These are phyloP conservation scores for Omphalea diandra DNA, from an alignment of 441 rosid species.

Conservation along the genomic window DNA sequence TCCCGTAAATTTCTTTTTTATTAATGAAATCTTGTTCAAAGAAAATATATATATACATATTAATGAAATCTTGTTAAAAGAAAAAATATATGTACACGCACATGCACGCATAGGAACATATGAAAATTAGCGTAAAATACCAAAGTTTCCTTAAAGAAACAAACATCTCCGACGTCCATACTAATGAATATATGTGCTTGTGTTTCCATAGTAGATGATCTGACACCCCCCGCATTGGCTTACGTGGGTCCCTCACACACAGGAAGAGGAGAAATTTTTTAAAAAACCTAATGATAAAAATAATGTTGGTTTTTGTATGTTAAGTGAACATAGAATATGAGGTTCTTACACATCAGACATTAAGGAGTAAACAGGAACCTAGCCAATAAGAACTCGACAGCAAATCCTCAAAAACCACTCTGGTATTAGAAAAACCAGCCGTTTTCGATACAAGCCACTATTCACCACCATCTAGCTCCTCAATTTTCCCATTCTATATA, in stretches of 20 bases:
- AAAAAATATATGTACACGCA: too few species aligned
- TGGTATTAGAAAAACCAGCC: conserved; percentile 19
- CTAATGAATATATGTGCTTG: not conserved
- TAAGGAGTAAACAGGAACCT: not conserved
- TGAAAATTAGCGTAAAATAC: too few species aligned
- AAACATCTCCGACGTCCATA: not conserved
- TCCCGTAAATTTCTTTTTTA: too few species aligned
- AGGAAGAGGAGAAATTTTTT: too few species aligned
- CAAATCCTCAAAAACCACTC: conserved; percentile 17
- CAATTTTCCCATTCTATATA: conserved; percentile 16
- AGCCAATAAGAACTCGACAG: conserved; percentile 36
- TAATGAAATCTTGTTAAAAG: too few species aligned
- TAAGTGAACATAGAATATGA: too few species aligned
- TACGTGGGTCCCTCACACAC: too few species aligned
- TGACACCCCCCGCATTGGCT: not conserved
- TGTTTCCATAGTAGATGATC: not conserved
- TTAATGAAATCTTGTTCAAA: too few species aligned
- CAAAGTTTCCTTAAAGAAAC: not conserved
- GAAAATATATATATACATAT: too few species aligned
- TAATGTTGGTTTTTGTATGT: too few species aligned
- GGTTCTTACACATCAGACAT: not conserved
- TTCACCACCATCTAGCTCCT: not conserved
- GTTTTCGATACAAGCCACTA: not conserved
- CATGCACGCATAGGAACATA: too few species aligned
- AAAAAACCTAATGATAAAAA: too few species aligned